Evolutionary conservation across 2,329 filamentous ascomycete genomes (phyloP).

Genomic region (Pestalotiopsis sp.): DNA sequence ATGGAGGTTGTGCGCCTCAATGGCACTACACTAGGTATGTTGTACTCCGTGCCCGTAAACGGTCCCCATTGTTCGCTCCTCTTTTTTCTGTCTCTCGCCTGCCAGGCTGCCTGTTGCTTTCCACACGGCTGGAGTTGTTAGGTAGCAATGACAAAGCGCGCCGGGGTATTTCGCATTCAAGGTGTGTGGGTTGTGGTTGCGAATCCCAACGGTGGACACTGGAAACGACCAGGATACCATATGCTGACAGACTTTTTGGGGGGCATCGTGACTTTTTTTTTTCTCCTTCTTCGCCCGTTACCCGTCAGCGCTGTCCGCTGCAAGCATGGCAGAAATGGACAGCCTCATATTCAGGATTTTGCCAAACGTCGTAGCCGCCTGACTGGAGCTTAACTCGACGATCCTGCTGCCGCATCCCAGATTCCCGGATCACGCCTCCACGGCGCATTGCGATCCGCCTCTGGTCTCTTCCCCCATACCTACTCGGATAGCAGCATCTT

Average conservation of each 20-base stretch:
- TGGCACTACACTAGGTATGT: background rate
- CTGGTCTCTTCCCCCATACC: background rate
- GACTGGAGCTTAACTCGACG: background rate
- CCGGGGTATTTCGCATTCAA: background rate
- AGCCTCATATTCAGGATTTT: background rate
- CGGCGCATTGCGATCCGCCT: background rate
- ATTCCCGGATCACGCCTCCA: background rate
- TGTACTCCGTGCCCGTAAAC: background rate
- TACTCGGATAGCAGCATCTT: background rate
- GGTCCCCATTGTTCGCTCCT: background rate
- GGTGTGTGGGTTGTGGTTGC: slow-evolving; percentile 6
- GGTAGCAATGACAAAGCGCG: background rate
- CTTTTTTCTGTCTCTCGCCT: background rate
- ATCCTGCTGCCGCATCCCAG: background rate
- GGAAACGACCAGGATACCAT: slow-evolving; percentile 1
- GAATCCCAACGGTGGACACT: background rate
- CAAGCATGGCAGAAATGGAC: background rate
- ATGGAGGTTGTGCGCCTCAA: background rate
- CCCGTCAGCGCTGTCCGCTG: background rate
- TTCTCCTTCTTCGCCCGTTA: background rate
- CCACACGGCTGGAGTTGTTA: background rate
- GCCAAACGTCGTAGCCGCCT: background rate
- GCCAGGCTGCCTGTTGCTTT: background rate
- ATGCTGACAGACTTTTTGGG: background rate
- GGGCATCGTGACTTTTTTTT: background rate